Evolutionary conservation across 1,139 yeast genomes (phyloP).

Genomic region (Pichia sp.): DNA sequence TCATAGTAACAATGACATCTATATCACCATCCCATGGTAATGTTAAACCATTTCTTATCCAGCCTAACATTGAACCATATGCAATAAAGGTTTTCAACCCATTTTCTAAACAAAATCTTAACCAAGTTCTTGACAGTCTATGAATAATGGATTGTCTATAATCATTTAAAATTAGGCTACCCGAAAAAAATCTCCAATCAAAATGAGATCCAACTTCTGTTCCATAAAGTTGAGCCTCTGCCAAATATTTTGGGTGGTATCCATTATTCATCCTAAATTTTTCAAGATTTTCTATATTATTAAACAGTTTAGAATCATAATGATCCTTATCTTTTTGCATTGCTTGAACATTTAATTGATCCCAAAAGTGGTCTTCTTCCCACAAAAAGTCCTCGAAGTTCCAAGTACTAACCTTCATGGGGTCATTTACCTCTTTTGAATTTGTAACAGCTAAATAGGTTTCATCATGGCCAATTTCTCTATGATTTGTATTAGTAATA

Average conservation of each 20-base stretch:
- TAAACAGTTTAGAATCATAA: slow-evolving; percentile 21
- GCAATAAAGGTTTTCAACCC: slow-evolving; percentile 51
- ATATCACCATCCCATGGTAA: slow-evolving; percentile 62
- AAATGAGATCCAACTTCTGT: slow-evolving; percentile 31
- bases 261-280: slow-evolving; percentile 15
- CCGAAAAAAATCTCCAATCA: slow-evolving; percentile 40
- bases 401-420: slow-evolving; percentile 18
- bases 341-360: slow-evolving; percentile 9
- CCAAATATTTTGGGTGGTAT: slow-evolving; percentile 25
- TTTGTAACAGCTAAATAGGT: slow-evolving; percentile 15
- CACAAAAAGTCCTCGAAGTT: slow-evolving; percentile 24
- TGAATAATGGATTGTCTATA: slow-evolving; percentile 39
- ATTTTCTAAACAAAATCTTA: slow-evolving; percentile 39
- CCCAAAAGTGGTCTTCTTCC: slow-evolving; percentile 22
- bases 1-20: slow-evolving; percentile 49
- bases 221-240: slow-evolving; percentile 33
- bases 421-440: slow-evolving; percentile 1
- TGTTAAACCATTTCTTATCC: slow-evolving; percentile 55
- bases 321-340: slow-evolving; percentile 1
- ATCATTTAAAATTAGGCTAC: slow-evolving; percentile 26
- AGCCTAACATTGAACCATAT: slow-evolving; percentile 55
- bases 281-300: slow-evolving; percentile 21
- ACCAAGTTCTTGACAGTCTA: slow-evolving; percentile 48
- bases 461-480: slow-evolving; percentile 14
- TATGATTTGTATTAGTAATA: slow-evolving; percentile 10